Evolutionary conservation across 2,329 filamentous ascomycete genomes (phyloP), one percentile per base, ranked within the genome.

Genomic region (Alternaria arbusti): DNA sequence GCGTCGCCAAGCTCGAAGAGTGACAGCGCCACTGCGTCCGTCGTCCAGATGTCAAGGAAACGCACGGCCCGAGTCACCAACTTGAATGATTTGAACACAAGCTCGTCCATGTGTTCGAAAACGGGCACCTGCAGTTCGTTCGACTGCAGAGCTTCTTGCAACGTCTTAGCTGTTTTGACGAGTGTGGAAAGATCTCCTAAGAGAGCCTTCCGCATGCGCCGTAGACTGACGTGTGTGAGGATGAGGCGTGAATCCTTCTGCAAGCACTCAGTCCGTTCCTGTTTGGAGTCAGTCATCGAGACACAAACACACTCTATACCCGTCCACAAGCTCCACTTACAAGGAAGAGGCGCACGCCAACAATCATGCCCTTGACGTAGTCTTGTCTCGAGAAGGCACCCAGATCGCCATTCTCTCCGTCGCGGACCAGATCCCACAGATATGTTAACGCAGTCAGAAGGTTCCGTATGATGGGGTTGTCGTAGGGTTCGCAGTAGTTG

Each of bases 401-500:
- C 57, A 89, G 86, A 73, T 94, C 92, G 57, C 90, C 91, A 57
- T 91, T 88, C 22, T 89, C 89, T 30, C 91, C 92, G 74, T 91
- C 93, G 73, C 92, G 87, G 70, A 97, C 86, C 56, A 97, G 83
- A 77, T 97, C 94, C 94, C 94, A 97, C 65, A 98, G 94, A 76
- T 96, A 92, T 13, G 96, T 89, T 64, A 97, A 84, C 1, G 94
- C 93, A 72, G 93, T 94, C 36, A 99, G 84, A 22, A 99, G 85
- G 67, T 89, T 94, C 58, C 90, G 88, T 86, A 98, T 94, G 67
- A 94, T 90, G 22, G 93, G 88, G 49, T 95, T 93, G 70, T 97
- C 93, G 78, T 97, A 99, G 10, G 93, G 87, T 78, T 97, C 94
- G 83, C 96, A 99, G 79, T 98, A 99, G 80, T 99, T 99, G 9